Evolutionary conservation across 768 basidiomycete genomes (phyloP), one percentile per base, ranked within the genome.

Genomic region (Phylloporus arenicola): DNA sequence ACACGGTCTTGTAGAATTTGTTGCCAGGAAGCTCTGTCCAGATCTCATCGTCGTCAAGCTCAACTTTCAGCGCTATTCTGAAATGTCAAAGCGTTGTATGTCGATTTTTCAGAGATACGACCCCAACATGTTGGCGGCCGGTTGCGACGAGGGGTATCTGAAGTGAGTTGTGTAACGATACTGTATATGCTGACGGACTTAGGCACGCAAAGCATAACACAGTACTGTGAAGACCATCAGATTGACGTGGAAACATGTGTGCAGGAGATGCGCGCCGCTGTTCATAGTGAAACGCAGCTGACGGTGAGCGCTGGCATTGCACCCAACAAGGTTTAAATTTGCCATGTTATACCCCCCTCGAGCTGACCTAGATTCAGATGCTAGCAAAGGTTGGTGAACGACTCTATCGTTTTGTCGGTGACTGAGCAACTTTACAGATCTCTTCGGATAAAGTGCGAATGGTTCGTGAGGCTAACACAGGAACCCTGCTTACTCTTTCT

Each of bases 281-380:
- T 97, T 3, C 75, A 83, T 48, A 73, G 74, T 16, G 88, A 88
- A 68, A 97, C 94, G 3, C 79, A 80, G 47, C 65, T 98, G 44
- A 98, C 96, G 3, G 92, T 89, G 46, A 93, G 90, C 57, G 94
- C 93, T 27, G 96, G 96, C 3, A 92, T 98, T 50, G 93, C 95
- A 0, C 89, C 95, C 1, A 98, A 94, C 69, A 88, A 88, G 77
- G 92, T 92, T 61, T 47, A 79, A 62, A 57, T 45, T 13, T 57
- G 33, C 57, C 55, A 45, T 53, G 35, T 24, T 43, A 49, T 53
- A 14, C 55, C 53, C 50, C 56, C 43, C 34, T 33, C 25, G 40
- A 53, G 33, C 53, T 57, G 45, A 67, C 50, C 38, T 53, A 2
- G 52, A 20, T 38, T 3, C 52, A 90, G 83, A 92, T 93, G 86